Percentiles rank a stretch among this genome's conserved stretches.
These are phyloP conservation scores for Ceratocystis cubensis DNA, from an alignment of 2,329 filamentous ascomycete genomes.

Conservation along the genomic window DNA sequence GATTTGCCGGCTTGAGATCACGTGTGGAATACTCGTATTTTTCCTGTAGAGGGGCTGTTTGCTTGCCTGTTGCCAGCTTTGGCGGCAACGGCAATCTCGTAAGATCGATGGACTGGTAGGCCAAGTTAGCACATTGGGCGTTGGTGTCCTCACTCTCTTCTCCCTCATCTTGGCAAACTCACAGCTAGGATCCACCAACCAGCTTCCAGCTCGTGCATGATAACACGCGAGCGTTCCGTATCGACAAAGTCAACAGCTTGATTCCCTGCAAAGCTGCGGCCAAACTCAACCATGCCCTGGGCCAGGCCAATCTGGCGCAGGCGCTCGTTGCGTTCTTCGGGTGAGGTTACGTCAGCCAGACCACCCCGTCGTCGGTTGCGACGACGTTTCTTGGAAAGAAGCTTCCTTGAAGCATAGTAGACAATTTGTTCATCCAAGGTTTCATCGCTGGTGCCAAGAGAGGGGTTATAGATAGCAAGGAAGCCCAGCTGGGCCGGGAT, in stretches of 20 bases:
- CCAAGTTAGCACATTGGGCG: slow-evolving; percentile 4
- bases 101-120: slow-evolving; percentile 59
- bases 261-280: slow-evolving; percentile 70
- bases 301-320: slow-evolving; percentile 88
- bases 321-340: slow-evolving; percentile 69
- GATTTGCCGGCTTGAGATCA: slow-evolving; percentile 70
- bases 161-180: slow-evolving; percentile 23
- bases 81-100: slow-evolving; percentile 57
- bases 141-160: neutral
- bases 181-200: slow-evolving; percentile 96
- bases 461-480: slow-evolving; percentile 89
- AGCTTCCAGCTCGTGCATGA: slow-evolving; percentile 74
- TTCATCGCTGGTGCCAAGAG: slow-evolving; percentile 49
- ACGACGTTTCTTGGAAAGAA: slow-evolving; percentile 31
- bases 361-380: slow-evolving; percentile 26
- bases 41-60: slow-evolving; percentile 30
- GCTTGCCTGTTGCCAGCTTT: slow-evolving; percentile 33
- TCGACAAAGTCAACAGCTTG: slow-evolving; percentile 72
- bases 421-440: slow-evolving; percentile 70
- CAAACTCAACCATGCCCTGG: slow-evolving; percentile 92
- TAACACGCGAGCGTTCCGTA: slow-evolving; percentile 74
- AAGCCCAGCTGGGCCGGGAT: slow-evolving; percentile 49
- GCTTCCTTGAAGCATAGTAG: slow-evolving; percentile 65
- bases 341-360: slow-evolving; percentile 29
- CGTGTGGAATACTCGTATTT: slow-evolving; percentile 71